phyloP scores from a whole-genome alignment of 1,284 basidiomycete species.

The Marasmius tenuissimus region DNA sequence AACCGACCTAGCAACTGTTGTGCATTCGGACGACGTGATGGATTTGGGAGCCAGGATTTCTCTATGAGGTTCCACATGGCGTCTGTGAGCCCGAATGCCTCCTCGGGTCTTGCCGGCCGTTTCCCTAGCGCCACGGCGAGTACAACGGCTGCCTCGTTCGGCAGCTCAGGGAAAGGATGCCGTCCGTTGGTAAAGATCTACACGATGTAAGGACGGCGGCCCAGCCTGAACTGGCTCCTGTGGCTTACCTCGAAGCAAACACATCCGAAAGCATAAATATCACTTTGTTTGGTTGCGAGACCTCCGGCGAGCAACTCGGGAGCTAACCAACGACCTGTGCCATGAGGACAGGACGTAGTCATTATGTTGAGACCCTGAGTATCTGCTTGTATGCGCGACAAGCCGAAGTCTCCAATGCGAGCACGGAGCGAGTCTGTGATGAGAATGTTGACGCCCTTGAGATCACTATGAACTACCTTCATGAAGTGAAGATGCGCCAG shows the following conservation, averaged over 20 bases:
- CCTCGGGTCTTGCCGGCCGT: not conserved
- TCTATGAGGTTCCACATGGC: not conserved
- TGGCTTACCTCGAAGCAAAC: not conserved
- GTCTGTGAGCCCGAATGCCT: not conserved
- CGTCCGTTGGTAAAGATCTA: not conserved
- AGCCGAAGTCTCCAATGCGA: not conserved
- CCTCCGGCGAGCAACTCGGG: not conserved
- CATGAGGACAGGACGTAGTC: not conserved
- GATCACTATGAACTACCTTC: not conserved
- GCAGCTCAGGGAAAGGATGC: not conserved
- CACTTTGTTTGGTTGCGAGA: not conserved
- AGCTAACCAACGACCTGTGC: not conserved
- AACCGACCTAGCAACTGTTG: not conserved
- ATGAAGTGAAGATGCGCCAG: not conserved
- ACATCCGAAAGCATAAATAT: not conserved
- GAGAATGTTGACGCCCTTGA: too few species aligned
- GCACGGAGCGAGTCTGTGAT: too few species aligned
- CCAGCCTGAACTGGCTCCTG: not conserved
- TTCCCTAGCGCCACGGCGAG: not conserved
- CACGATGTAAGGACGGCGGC: too few species aligned
- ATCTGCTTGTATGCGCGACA: not conserved
- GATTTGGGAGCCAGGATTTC: not conserved
- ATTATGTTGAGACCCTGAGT: not conserved
- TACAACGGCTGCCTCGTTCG: not conserved
- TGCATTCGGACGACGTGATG: not conserved